phyloP scores from a whole-genome alignment of 331 rosid genomes.

The Acacia concinna region DNA sequence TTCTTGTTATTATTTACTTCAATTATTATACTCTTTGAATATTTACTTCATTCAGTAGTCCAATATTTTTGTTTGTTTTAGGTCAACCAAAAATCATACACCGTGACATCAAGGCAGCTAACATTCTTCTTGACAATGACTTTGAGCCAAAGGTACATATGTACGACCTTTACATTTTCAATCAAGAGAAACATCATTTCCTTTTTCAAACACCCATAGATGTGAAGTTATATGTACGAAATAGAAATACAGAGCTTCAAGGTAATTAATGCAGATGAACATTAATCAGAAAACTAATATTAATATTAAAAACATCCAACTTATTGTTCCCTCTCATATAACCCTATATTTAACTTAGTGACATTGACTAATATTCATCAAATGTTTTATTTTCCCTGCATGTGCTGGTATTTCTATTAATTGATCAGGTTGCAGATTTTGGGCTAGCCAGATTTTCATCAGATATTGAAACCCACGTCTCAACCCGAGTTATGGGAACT shows the following conservation, averaged over 20 bases:
- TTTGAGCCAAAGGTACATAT: background rate
- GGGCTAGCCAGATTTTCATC: constrained; percentile 60
- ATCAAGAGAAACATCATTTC: background rate
- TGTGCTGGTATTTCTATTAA: background rate
- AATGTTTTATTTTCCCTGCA: too few species aligned
- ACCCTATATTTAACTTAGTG: too few species aligned
- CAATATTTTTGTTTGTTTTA: background rate
- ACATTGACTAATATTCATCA: too few species aligned
- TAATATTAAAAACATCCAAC: too few species aligned
- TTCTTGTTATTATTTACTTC: too few species aligned
- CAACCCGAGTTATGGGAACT: constrained; percentile 44
- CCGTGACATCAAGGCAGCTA: background rate
- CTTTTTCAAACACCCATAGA: background rate
- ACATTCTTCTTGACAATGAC: background rate
- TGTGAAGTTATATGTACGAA: background rate
- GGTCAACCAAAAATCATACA: background rate
- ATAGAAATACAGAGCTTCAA: too few species aligned
- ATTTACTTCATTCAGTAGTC: background rate
- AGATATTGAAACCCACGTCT: constrained; percentile 43
- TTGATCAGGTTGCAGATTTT: constrained; percentile 59
- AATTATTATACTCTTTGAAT: background rate
- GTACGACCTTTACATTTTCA: background rate
- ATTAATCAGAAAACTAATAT: too few species aligned
- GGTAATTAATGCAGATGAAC: too few species aligned
- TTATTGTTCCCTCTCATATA: too few species aligned